These are phyloP conservation scores for Colletotrichum horii DNA, from an alignment of 2,329 filamentous ascomycete species.

Conservation along the genomic window DNA sequence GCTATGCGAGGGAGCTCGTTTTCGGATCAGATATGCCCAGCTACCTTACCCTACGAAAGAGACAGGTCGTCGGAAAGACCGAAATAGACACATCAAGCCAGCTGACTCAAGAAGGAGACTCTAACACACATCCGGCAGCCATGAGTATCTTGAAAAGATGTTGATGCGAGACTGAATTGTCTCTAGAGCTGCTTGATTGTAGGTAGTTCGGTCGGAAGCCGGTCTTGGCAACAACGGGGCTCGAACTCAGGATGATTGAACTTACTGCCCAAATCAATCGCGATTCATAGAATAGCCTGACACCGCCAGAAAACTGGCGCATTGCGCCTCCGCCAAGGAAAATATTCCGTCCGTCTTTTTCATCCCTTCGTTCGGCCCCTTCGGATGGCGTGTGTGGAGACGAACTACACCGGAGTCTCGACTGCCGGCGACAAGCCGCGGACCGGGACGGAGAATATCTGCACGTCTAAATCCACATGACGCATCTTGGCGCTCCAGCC, in stretches of 20 bases:
- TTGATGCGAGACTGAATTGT: neutral
- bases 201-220: neutral
- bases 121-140: neutral
- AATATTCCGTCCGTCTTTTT: neutral
- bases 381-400: neutral
- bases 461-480: neutral
- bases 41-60: too few relatives aligned
- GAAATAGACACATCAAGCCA: neutral
- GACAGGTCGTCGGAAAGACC: neutral
- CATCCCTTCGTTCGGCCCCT: neutral
- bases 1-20: neutral
- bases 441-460: neutral
- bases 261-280: neutral
- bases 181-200: neutral
- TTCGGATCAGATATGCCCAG: neutral
- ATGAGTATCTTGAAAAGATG: neutral
- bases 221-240: neutral
- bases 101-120: neutral
- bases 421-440: neutral
- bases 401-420: neutral
- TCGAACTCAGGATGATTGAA: neutral
- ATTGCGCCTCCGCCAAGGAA: neutral
- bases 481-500: neutral
- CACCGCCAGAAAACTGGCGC: neutral
- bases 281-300: neutral